Evolutionary conservation across 1,139 yeast species (phyloP).

Genomic region (Saccharomyces hybrid): DNA sequence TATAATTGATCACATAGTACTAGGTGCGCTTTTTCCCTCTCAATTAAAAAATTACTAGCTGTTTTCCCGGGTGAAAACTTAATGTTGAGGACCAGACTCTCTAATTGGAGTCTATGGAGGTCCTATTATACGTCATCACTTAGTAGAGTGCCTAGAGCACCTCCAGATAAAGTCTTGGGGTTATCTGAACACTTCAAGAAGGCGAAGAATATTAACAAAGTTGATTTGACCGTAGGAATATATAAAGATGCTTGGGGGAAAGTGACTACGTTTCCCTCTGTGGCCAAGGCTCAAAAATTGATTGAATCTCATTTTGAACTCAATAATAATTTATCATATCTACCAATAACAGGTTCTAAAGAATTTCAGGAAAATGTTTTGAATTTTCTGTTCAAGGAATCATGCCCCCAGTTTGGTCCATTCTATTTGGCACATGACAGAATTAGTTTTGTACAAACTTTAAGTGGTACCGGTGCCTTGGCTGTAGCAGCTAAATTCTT

Average conservation of each 20-base stretch:
- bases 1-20: neutral
- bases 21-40: neutral
- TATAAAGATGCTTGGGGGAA: constrained; percentile 77
- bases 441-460: constrained; percentile 71
- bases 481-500: constrained; percentile 78
- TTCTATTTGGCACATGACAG: constrained; percentile 32
- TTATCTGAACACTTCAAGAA: constrained; percentile 50
- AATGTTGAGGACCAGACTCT: neutral
- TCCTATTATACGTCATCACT: constrained; percentile 7
- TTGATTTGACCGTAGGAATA: constrained; percentile 89
- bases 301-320: constrained; percentile 18
- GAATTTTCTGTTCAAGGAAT: constrained; percentile 59
- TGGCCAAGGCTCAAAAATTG: constrained; percentile 51
- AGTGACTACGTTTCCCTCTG: constrained; percentile 87
- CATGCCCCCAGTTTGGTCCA: constrained; percentile 32
- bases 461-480: constrained; percentile 94
- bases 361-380: constrained; percentile 64
- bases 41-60: neutral
- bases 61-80: neutral
- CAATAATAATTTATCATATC: constrained; percentile 47
- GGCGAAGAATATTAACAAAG: constrained; percentile 57
- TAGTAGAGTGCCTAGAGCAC: constrained; percentile 37
- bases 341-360: constrained; percentile 72
- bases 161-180: constrained; percentile 70
- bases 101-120: neutral